These are phyloP conservation scores for Graphilbum ipis-grandicollis DNA, from an alignment of 2,329 filamentous ascomycete species.

Conservation along the genomic window DNA sequence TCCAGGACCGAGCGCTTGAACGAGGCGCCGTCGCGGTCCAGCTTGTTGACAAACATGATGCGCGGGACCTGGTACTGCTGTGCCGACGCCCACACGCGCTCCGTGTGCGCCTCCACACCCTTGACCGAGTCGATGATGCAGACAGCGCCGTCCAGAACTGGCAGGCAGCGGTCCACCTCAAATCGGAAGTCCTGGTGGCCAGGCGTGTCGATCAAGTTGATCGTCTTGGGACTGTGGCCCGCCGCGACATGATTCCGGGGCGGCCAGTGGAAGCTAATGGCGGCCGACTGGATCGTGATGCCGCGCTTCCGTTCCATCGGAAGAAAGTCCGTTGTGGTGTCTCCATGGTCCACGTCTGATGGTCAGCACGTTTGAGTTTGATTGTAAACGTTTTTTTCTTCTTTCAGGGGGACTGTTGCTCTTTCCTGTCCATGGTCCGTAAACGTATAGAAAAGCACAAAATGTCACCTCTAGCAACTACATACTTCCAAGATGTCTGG, in stretches of 20 bases:
- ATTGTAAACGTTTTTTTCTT: too few relatives aligned
- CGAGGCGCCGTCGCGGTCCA: slow-evolving; percentile 64
- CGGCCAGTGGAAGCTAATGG: slow-evolving; percentile 91
- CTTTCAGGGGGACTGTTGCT: too few relatives aligned
- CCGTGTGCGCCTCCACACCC: slow-evolving; percentile 81
- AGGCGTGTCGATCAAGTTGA: slow-evolving; percentile 91
- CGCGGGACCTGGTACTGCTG: slow-evolving; percentile 72
- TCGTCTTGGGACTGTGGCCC: slow-evolving; percentile 38
- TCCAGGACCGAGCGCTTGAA: slow-evolving; percentile 79
- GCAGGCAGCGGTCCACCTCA: slow-evolving; percentile 76
- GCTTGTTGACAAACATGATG: slow-evolving; percentile 68
- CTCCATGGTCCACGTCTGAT: slow-evolving; percentile 89
- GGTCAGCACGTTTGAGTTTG: too few relatives aligned
- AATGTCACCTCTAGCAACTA: too few relatives aligned
- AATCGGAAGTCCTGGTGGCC: slow-evolving; percentile 97
- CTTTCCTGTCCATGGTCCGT: too few relatives aligned
- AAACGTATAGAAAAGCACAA: too few relatives aligned
- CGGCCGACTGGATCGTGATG: slow-evolving; percentile 95
- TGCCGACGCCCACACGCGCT: slow-evolving; percentile 88
- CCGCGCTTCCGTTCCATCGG: slow-evolving; percentile 81
- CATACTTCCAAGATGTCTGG: slow-evolving; percentile 59
- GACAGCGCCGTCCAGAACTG: slow-evolving; percentile 17
- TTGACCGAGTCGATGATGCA: slow-evolving; percentile 20
- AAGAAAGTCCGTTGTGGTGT: slow-evolving; percentile 92
- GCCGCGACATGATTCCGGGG: slow-evolving; percentile 21